These are phyloP conservation scores for Geotrichum cucujoidarum DNA, from an alignment of 1,139 yeast species.

Conservation along the genomic window DNA sequence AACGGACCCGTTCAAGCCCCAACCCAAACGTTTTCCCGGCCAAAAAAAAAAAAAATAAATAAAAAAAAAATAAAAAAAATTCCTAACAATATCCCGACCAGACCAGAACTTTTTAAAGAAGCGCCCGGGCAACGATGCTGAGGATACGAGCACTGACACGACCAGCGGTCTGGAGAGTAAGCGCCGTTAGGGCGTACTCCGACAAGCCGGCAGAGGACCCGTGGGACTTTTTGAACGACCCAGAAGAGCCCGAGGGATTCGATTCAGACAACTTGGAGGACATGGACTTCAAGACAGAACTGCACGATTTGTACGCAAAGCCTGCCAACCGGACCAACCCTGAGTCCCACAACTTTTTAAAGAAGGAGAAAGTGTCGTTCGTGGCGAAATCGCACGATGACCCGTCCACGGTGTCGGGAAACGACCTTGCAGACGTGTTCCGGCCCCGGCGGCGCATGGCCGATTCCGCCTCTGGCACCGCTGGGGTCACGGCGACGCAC, in stretches of 20 bases:
- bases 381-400: slow-evolving; percentile 2
- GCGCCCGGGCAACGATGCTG: not conserved
- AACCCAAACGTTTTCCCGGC: not conserved
- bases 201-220: not conserved
- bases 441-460: slow-evolving; percentile 14
- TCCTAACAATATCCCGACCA: not conserved
- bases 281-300: slow-evolving; percentile 2
- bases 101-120: not conserved
- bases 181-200: too few species aligned
- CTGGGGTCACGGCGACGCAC: slow-evolving; percentile 24
- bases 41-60: not conserved
- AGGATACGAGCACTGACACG: too few species aligned
- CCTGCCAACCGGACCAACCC: slow-evolving; percentile 1
- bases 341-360: not conserved
- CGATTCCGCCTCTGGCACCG: slow-evolving; percentile 4
- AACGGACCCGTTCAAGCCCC: not conserved
- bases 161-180: too few species aligned
- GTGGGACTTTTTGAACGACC: slow-evolving; percentile 5
- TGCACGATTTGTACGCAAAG: slow-evolving; percentile 14
- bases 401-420: slow-evolving; percentile 4
- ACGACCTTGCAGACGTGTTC: slow-evolving; percentile 12
- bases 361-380: slow-evolving; percentile 5
- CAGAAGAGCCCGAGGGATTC: not conserved
- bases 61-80: too few species aligned
- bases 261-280: not conserved